Evolutionary conservation across 1,284 basidiomycete genomes (phyloP).

Genomic region (Melampsora americana): DNA sequence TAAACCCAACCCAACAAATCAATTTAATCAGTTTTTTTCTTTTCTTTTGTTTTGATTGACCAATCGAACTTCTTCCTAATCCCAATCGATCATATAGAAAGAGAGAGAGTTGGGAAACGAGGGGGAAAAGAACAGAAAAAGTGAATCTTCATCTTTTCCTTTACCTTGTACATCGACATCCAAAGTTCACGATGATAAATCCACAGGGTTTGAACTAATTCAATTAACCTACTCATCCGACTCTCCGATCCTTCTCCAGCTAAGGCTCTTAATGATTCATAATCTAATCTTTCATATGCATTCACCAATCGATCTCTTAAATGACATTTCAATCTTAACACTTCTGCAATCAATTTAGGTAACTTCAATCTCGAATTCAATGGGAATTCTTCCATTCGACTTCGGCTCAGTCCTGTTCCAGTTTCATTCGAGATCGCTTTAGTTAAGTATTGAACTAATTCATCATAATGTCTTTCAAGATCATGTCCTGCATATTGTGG

Average conservation of each 20-base stretch:
- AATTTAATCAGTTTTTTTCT: constrained; percentile 23
- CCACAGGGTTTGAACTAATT: constrained; percentile 50
- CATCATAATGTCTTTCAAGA: constrained; percentile 49
- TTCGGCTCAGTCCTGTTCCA: constrained; percentile 43
- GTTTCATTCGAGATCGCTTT: constrained; percentile 47
- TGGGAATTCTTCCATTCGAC: no score
- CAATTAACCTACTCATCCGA: constrained; percentile 47
- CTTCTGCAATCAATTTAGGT: constrained; percentile 49
- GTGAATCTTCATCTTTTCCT: no score
- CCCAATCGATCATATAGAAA: neutral
- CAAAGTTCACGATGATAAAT: constrained; percentile 53
- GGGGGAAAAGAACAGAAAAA: neutral
- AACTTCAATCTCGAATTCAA: constrained; percentile 48
- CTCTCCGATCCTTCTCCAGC: constrained; percentile 45
- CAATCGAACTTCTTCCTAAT: neutral
- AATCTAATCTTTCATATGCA: constrained; percentile 47
- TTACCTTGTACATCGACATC: constrained; percentile 52
- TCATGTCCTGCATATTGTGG: constrained; percentile 51
- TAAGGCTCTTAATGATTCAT: constrained; percentile 47
- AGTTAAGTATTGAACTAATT: constrained; percentile 48
- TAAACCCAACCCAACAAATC: constrained; percentile 32
- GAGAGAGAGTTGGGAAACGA: neutral
- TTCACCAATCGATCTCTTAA: constrained; percentile 48
- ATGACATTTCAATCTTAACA: constrained; percentile 50
- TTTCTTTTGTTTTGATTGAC: no score